Percentiles rank a stretch among this genome's conserved stretches.
These are phyloP conservation scores for Verticillium longisporum DNA, from an alignment of 2,329 filamentous ascomycete species.

Conservation along the genomic window DNA sequence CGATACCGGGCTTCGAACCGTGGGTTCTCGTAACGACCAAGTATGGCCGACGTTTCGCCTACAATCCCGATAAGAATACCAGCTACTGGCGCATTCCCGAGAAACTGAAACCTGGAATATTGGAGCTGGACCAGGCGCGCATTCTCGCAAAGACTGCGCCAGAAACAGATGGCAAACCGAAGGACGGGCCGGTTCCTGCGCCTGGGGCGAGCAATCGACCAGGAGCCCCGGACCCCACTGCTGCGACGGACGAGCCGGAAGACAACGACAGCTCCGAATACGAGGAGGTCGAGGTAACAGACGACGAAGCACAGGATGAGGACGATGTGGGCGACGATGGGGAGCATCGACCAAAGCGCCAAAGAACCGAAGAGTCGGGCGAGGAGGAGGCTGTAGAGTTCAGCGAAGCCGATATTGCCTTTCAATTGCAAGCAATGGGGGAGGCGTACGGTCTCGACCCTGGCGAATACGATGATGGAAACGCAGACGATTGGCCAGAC, in stretches of 20 bases:
- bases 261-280: conserved; percentile 62
- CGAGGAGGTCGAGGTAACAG: conserved; percentile 64
- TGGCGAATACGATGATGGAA: conserved; percentile 66
- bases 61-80: conserved; percentile 77
- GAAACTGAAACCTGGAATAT: conserved; percentile 72
- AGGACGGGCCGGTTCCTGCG: conserved; percentile 11
- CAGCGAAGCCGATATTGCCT: conserved; percentile 89
- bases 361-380: conserved; percentile 42
- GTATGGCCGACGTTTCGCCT: conserved; percentile 80
- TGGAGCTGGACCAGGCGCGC: conserved; percentile 65
- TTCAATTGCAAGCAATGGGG: conserved; percentile 84
- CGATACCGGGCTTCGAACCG: conserved; percentile 74
- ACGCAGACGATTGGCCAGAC: conserved; percentile 58
- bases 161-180: conserved; percentile 11
- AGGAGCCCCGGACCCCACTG: conserved; percentile 11
- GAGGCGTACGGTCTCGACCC: conserved; percentile 74
- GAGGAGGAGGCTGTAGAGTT: conserved; percentile 64
- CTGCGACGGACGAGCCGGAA: conserved; percentile 8
- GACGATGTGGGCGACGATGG: conserved; percentile 29
- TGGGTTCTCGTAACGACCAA: conserved; percentile 95
- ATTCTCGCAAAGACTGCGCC: conserved; percentile 50
- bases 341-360: conserved; percentile 54
- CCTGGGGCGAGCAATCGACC: neutral
- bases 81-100: conserved; percentile 95
- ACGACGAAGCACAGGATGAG: conserved; percentile 36